Base-by-base conservation (phyloP, 441 rosid species). In the Adansonia madagascariensis region DNA sequence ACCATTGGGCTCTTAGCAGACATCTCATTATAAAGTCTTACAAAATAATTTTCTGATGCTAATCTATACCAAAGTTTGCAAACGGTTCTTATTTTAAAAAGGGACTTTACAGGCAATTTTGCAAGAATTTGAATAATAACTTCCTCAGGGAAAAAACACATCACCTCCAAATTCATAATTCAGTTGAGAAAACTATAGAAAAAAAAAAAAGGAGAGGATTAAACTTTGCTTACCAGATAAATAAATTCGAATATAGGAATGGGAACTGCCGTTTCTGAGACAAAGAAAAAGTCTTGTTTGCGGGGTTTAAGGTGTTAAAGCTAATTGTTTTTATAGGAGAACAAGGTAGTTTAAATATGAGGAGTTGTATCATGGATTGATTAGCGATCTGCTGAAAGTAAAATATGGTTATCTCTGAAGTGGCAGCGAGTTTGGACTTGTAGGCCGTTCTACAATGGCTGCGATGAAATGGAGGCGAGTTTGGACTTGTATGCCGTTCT, bases 21-120 rank as follows among this genome's bases (percentile, higher is more conserved):
- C 2, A 87, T 47, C 81, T 87, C 84, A 52, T 93, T 89, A 77
- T 78, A 91, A 18, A 95, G 79, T 7, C 55, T 75, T 46, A 83
- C 72, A 71, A 95, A 95, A 79, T 91, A 91, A 43, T 79, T 80
- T 57, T 92, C 95, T 8, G 86, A 88, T 27, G 87, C 77, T 69
- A 95, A 84, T 76, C 76, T 80, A 80, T 80, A 70, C 98, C 98
- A 95, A 24, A 82, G 81, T 86, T 88, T 95, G 80, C 97, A 93
- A 3, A 95, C 98, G 55, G 89, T 80, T 87, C 85, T 93, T 46
- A 90, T 86, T 75, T 87, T 86, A 79, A 88, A 85, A 11, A 95
- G 85, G 1, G 92, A 82, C 80, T 91, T 91, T 24, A 90, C 84
- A 56, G 98, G 98, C 85, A 95, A 81, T 80, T 98, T 86, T 0